Conservation (phyloP, 768 basidiomycete species). For the Lenzites betulinus region DNA sequence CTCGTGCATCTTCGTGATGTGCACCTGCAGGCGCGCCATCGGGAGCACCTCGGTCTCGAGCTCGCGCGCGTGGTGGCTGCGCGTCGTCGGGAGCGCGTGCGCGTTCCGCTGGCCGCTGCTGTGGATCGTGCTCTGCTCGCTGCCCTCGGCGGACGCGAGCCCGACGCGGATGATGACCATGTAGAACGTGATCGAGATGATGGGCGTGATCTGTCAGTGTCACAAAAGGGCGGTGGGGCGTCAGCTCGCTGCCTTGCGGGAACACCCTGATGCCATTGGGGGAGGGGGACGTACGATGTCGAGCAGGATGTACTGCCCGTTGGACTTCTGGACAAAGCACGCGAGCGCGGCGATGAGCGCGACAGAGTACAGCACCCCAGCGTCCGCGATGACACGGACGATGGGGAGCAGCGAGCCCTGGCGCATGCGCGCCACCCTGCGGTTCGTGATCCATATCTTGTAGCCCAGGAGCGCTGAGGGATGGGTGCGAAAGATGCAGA, state of each 20-base stretch:
- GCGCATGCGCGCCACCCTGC: slow-evolving; percentile 8
- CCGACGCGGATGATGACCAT: slow-evolving; percentile 31
- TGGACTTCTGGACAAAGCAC: slow-evolving; percentile 26
- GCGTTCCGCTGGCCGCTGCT: too few species aligned
- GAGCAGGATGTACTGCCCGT: slow-evolving; percentile 25
- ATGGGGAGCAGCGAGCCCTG: slow-evolving; percentile 21
- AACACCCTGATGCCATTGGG: background rate
- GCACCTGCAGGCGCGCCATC: slow-evolving; percentile 9
- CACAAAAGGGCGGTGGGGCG: background rate
- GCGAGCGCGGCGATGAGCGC: slow-evolving; percentile 27
- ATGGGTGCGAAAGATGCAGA: background rate
- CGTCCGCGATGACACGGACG: slow-evolving; percentile 29
- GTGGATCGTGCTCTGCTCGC: background rate
- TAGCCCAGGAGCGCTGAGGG: slow-evolving; percentile 27
- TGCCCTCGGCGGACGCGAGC: slow-evolving; percentile 4
- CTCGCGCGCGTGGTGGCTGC: too few species aligned
- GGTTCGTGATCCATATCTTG: slow-evolving; percentile 29
- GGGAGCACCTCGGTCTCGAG: slow-evolving; percentile 7
- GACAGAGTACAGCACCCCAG: slow-evolving; percentile 27
- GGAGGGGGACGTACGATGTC: slow-evolving; percentile 24
- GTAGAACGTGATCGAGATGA: slow-evolving; percentile 31
- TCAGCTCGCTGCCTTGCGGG: background rate
- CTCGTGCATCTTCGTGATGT: slow-evolving; percentile 15
- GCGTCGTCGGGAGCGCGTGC: too few species aligned
- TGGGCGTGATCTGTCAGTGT: slow-evolving; percentile 23